phyloP scores from a whole-genome alignment of 148 eudicot species.

The Oxyria digyna region DNA sequence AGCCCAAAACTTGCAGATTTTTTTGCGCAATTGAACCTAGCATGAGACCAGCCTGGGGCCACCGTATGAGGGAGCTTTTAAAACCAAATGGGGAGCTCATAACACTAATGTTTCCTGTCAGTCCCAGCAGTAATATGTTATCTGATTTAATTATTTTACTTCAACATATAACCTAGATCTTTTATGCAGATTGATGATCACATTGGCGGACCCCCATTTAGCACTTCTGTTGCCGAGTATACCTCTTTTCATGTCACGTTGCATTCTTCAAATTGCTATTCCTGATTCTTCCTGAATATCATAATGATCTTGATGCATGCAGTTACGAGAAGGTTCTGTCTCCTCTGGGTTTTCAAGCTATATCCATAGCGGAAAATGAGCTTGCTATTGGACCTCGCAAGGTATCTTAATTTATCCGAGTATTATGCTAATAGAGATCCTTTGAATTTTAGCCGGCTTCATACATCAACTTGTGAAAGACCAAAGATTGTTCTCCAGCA shows the following conservation, averaged over 20 bases:
- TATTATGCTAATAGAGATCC: not conserved
- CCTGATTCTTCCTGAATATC: not conserved
- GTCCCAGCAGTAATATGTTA: not conserved
- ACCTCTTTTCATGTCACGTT: slow-evolving; percentile 8
- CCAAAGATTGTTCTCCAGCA: too few species aligned
- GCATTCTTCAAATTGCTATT: not conserved
- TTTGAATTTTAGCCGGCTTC: not conserved
- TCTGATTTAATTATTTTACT: not conserved
- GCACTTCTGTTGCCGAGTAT: slow-evolving; percentile 48
- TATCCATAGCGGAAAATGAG: slow-evolving; percentile 45
- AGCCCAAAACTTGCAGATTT: slow-evolving; percentile 39
- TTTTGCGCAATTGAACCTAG: slow-evolving; percentile 82
- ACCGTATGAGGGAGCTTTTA: slow-evolving; percentile 36
- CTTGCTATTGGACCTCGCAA: slow-evolving; percentile 48
- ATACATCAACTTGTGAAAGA: not conserved
- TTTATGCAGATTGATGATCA: slow-evolving; percentile 54
- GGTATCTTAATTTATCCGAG: slow-evolving; percentile 23
- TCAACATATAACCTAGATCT: not conserved
- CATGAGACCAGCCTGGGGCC: slow-evolving; percentile 66
- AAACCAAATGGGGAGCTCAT: slow-evolving; percentile 86
- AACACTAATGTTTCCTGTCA: slow-evolving; percentile 75
- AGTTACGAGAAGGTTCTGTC: slow-evolving; percentile 64
- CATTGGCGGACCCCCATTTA: slow-evolving; percentile 76
- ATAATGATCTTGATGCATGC: slow-evolving; percentile 7
- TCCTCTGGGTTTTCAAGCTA: slow-evolving; percentile 50